phyloP scores from a whole-genome alignment of 441 rosid species.

The Erodium moschatum region DNA sequence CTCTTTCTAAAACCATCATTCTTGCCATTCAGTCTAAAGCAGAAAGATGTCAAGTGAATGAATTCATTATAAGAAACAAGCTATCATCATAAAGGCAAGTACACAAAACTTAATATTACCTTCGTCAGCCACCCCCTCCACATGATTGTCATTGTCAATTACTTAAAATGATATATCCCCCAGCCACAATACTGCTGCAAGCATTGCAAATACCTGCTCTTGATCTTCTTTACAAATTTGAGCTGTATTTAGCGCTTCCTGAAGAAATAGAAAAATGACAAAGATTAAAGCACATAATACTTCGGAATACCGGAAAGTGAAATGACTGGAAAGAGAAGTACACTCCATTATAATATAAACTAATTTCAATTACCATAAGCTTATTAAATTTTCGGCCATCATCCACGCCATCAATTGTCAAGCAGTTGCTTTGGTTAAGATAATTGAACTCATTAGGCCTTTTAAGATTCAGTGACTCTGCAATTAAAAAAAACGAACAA shows the following conservation, averaged over 20 bases:
- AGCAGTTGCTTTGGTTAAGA: constrained; percentile 80
- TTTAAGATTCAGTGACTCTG: constrained; percentile 76
- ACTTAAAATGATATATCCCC: constrained; percentile 77
- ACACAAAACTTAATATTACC: constrained; percentile 37
- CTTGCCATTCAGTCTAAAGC: not conserved
- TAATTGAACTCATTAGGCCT: constrained; percentile 65
- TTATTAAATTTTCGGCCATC: constrained; percentile 58
- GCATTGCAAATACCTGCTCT: constrained; percentile 64
- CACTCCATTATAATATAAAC: constrained; percentile 5
- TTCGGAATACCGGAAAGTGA: constrained; percentile 12
- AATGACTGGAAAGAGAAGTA: constrained; percentile 16
- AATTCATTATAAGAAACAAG: constrained; percentile 3
- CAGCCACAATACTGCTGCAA: constrained; percentile 79
- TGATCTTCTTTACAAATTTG: constrained; percentile 63
- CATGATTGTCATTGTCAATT: constrained; percentile 68
- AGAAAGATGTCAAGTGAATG: not conserved
- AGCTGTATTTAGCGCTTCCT: constrained; percentile 74
- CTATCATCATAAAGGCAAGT: not conserved
- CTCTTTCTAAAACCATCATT: constrained; percentile 1
- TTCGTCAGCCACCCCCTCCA: constrained; percentile 68
- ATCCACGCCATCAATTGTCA: constrained; percentile 60
- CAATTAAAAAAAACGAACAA: constrained; percentile 22
- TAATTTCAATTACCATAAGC: constrained; percentile 51
- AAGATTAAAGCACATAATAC: constrained; percentile 15
- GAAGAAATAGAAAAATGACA: constrained; percentile 24